phyloP scores from a whole-genome alignment of 116 monocot genomes.

The Dioscorea cayenensis region DNA sequence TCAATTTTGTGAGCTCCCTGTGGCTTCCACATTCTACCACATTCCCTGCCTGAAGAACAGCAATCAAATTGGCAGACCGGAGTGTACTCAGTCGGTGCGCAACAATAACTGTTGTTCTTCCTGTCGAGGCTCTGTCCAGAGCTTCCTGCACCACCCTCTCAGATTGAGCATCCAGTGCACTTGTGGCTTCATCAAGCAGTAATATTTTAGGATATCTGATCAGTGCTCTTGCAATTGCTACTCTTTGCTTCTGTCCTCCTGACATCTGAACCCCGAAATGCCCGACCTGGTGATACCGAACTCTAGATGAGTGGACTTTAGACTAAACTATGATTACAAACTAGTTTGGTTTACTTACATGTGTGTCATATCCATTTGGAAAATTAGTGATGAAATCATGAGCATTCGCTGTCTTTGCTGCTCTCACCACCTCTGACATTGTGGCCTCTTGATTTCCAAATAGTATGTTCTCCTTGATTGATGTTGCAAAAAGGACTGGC shows the following conservation, averaged over 20 bases:
- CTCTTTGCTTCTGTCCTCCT: slow-evolving; percentile 48
- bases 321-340: not conserved
- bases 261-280: slow-evolving; percentile 44
- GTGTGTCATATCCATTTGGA: slow-evolving; percentile 37
- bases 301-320: not conserved
- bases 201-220: slow-evolving; percentile 29
- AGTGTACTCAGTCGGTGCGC: slow-evolving; percentile 33
- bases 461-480: slow-evolving; percentile 55
- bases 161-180: slow-evolving; percentile 41
- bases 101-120: slow-evolving; percentile 35
- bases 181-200: slow-evolving; percentile 49
- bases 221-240: slow-evolving; percentile 50
- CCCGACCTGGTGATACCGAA: slow-evolving; percentile 22
- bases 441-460: slow-evolving; percentile 48
- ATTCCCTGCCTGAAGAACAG: slow-evolving; percentile 17
- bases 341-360: slow-evolving; percentile 4
- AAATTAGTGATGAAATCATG: slow-evolving; percentile 42
- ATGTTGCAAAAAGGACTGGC: slow-evolving; percentile 46
- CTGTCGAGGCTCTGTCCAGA: slow-evolving; percentile 24
- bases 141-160: slow-evolving; percentile 41
- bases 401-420: slow-evolving; percentile 44
- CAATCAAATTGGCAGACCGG: slow-evolving; percentile 20
- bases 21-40: slow-evolving; percentile 23
- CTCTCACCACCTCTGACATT: slow-evolving; percentile 22
- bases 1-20: slow-evolving; percentile 10